Percentiles rank a stretch among this genome's conserved stretches.
phyloP scores from a whole-genome alignment of 352 stramenopile genomes.

The Globisporangium spiculum region DNA sequence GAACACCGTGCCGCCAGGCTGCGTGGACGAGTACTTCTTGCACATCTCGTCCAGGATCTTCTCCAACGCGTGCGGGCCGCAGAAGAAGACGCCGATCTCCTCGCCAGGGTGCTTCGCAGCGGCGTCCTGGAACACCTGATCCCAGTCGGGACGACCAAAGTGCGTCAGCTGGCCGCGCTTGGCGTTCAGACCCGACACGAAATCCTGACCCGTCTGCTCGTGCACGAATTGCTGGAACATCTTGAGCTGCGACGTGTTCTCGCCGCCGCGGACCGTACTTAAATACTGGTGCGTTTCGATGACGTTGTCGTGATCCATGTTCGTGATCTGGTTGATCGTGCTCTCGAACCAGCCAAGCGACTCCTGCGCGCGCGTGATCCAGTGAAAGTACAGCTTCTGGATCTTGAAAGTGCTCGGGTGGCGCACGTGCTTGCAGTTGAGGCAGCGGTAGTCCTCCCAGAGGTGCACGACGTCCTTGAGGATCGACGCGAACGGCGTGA shows the following conservation, averaged over 20 bases:
- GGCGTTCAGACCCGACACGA: slow-evolving; percentile 74
- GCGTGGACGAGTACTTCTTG: slow-evolving; percentile 59
- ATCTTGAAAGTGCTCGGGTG: slow-evolving; percentile 73
- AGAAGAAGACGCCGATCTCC: slow-evolving; percentile 88
- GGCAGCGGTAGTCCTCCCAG: slow-evolving; percentile 74
- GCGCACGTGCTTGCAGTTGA: slow-evolving; percentile 67
- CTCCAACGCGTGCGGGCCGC: slow-evolving; percentile 75
- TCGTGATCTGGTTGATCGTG: slow-evolving; percentile 84
- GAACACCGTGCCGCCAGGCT: slow-evolving; percentile 56
- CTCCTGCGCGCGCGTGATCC: slow-evolving; percentile 76
- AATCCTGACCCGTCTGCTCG: slow-evolving; percentile 67
- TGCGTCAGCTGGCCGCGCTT: slow-evolving; percentile 71
- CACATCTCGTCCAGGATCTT: slow-evolving; percentile 70
- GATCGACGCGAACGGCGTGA: slow-evolving; percentile 83
- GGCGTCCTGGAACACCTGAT: slow-evolving; percentile 64
- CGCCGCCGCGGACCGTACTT: slow-evolving; percentile 71
- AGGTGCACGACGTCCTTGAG: slow-evolving; percentile 73
- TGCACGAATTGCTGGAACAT: slow-evolving; percentile 88
- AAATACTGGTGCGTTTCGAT: slow-evolving; percentile 85
- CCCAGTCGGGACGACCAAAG: slow-evolving; percentile 86
- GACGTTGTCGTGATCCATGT: slow-evolving; percentile 72
- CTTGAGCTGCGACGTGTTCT: slow-evolving; percentile 71
- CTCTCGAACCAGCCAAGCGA: slow-evolving; percentile 82
- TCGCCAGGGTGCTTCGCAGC: slow-evolving; percentile 46
- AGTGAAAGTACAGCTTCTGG: slow-evolving; percentile 88